phyloP scores from a whole-genome alignment of 73 alveolate genomes.

The Paramecium bursaria region DNA sequence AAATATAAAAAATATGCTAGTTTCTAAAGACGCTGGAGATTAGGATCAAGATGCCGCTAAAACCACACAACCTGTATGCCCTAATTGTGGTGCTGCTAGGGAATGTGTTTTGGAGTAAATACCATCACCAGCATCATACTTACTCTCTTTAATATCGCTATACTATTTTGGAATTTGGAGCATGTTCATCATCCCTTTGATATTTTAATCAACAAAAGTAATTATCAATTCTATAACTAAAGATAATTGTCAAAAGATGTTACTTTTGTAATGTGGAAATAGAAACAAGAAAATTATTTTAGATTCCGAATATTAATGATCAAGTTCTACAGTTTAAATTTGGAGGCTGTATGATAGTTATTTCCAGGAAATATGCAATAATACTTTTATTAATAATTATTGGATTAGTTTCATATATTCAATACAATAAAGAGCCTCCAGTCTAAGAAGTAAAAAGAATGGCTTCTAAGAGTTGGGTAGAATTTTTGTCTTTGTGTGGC shows the following conservation, averaged over 20 bases:
- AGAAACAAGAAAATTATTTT: slow-evolving; percentile 48
- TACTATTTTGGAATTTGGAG: slow-evolving; percentile 62
- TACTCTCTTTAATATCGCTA: slow-evolving; percentile 8
- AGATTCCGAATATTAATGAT: slow-evolving; percentile 52
- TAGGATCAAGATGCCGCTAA: slow-evolving; percentile 4
- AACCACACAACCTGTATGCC: slow-evolving; percentile 39
- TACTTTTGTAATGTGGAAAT: slow-evolving; percentile 43
- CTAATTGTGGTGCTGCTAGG: slow-evolving; percentile 63
- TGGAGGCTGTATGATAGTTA: slow-evolving; percentile 34
- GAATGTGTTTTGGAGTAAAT: slow-evolving; percentile 40
- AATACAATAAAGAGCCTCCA: slow-evolving; percentile 15
- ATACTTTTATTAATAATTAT: neutral
- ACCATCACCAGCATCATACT: slow-evolving; percentile 53
- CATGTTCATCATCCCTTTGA: slow-evolving; percentile 32
- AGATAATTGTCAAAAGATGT: slow-evolving; percentile 53
- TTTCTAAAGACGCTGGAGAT: slow-evolving; percentile 34
- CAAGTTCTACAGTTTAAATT: slow-evolving; percentile 33
- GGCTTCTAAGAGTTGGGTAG: slow-evolving; percentile 30
- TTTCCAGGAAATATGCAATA: slow-evolving; percentile 42
- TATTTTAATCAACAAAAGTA: slow-evolving; percentile 56
- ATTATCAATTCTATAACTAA: too few species aligned
- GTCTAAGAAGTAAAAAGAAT: neutral
- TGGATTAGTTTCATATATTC: slow-evolving; percentile 21
- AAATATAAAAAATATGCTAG: too few species aligned
- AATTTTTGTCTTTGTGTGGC: slow-evolving; percentile 43